Evolutionary conservation across 495 filamentous ascomycete species (phyloP), one percentile per base, ranked within the genome.

Genomic region (Hyphodiscus hymeniophilus): DNA sequence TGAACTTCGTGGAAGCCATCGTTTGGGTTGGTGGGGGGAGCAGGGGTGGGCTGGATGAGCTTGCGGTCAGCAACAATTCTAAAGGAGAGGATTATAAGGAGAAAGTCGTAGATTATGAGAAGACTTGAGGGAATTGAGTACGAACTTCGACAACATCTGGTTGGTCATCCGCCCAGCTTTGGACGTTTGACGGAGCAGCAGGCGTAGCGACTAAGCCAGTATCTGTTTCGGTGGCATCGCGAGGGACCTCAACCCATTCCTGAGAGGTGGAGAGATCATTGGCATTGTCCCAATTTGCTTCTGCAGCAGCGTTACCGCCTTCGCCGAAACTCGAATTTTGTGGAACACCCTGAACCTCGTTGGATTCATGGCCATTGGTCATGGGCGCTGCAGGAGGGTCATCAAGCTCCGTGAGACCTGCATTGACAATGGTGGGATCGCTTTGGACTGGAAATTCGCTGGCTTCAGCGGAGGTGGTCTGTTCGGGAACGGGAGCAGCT

Each of bases 1-100:
- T 77, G 75, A 8, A 89, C 82, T 52, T 78, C 74, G 44, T 82
- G 80, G 65, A 90, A 89, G 35, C 80, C 85, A 50, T 89, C 85
- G 46, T 73, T 64, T 30, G 61, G 41, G 26, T 66, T 41, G 30
- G 53, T 17, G 51, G 59, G 45, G 16, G 61, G 39, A 30, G 67
- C 39, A 51, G 63, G 54, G 15, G 69, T 56, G 38, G 63, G 45
- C 51, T 58, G 38, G 16, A 15, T 12, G 40, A 7, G 8, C 40
- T 15, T 41, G 33, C 26, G 54, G 49, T 61, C 35, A 57, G 48
- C 42, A 45, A 21, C 13, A 11, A 38, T 21, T 23, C 22, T 17
- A 20, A 47, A 23, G 20, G 4, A 20, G 4, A n/a, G n/a, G n/a
- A n/a, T n/a, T n/a, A n/a, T n/a, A n/a, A n/a, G 30, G 21, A 32